Evolutionary conservation across 2,329 filamentous ascomycete species (phyloP), one percentile per base, ranked within the genome.

Genomic region (Uncinocarpus reesii): DNA sequence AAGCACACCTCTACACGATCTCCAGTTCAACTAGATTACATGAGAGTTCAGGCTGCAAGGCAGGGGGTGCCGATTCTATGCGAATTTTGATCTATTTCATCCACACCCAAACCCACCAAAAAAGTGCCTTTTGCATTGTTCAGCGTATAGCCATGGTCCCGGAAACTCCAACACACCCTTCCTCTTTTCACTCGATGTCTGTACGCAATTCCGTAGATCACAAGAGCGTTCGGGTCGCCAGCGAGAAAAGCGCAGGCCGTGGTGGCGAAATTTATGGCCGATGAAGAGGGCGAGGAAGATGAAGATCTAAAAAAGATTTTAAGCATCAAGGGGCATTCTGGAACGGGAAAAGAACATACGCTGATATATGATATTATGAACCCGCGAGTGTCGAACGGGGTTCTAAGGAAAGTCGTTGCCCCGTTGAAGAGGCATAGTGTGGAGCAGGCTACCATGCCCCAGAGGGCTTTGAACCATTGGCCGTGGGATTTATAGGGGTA

Each of bases 301-400:
- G 0, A 63, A 64, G 11, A 68, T 48, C 65, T 66, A 36, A 10
- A 20, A 6, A 24, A 38, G 7, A 21, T 35, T 26, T 10, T 4
- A 7, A 10, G 10, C 23, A 13, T 24, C 4, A 18, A 10, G 8
- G 31, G 8, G 5, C 11, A 4, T 31, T 20, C 21, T 11, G 20
- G 10, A 15, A 26, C 11, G 11, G 32, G 21, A 29, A 10, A 13
- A 5, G 47, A 35, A 60, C 63, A 57, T 61, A 69, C 65, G 20
- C 63, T 63, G 42, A 69, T 63, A 47, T 70, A 70, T 2, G 64
- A 65, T 7, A 67, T 60, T 7, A 70, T 52, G 47, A 70, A 70
- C 31, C 58, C 60, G 21, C 62, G 57, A 10, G 55, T 54, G 50
- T 63, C 61, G 50, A 69, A 68, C 1, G 66, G 67, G n/a, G 48